Base-by-base conservation (phyloP, 768 basidiomycete genomes). In the Podaxis sp. region DNA sequence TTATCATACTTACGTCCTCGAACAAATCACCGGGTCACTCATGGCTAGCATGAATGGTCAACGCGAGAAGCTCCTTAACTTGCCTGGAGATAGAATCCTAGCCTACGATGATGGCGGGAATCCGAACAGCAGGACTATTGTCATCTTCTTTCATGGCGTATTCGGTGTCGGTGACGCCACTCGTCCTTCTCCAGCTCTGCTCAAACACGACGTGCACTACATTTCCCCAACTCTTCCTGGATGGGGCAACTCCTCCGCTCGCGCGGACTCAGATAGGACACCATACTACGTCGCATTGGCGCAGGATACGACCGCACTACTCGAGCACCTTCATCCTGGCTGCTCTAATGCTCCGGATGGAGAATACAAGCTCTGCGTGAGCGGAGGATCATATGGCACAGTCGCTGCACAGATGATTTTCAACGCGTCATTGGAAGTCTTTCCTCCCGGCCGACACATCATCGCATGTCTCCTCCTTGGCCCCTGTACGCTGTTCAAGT, bases 121-220 rank as follows among this genome's bases (percentile, higher is more conserved):
- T 63, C 71, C 78, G 1, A 77, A 79, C 33, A 85, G 84, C 71
- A 71, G 72, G 2, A 74, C 74, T 13, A 69, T 87, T 24, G 70
- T 86, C 49, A 74, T 87, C 55, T 84, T 79, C 71, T 78, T 86
- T 60, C 85, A 86, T 66, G 84, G 84, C n/a, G 74, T 75, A 4
- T 85, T 87, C 68, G 71, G 76, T 37, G 66, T 85, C n/a, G 85
- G 84, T 4, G 73, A 77, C 33, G 78, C 79, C 4, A 70, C 74
- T 33, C 65, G 63, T 1, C 66, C 74, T 5, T 74, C 79, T 2
- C 74, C 69, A 17, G 66, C 70, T 27, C 66, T 83, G 61, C 37
- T 73, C 11, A 73, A 79, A 15, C 80, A 75, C 64, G 67, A 76
- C 47, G 70, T 82, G 3, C 84, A 83, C 66, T 73, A 73, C 56